Conservation (phyloP, 352 stramenopile species). For the Pythium rhizo-oryzae region DNA sequence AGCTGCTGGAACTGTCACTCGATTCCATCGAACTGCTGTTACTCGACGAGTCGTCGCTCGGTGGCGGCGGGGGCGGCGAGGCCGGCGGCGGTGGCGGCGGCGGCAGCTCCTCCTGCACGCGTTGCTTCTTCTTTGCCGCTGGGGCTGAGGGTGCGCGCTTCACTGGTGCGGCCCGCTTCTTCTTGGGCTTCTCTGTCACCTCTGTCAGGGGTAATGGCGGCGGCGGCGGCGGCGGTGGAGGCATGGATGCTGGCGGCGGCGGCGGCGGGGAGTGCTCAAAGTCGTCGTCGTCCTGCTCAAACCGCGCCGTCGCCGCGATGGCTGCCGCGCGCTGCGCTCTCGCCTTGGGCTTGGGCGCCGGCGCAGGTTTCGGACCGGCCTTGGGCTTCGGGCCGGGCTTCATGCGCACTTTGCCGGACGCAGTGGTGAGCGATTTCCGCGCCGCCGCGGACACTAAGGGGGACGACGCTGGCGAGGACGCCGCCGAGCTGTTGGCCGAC, state of each 20-base stretch:
- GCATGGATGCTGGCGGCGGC: constrained; percentile 30
- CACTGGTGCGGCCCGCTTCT: constrained; percentile 29
- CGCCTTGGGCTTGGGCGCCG: constrained; percentile 3
- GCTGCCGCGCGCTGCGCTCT: constrained; percentile 20
- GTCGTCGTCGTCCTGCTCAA: constrained; percentile 21
- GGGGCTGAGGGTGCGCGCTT: constrained; percentile 17
- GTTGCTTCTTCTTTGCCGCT: constrained; percentile 24
- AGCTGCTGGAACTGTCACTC: constrained; percentile 35
- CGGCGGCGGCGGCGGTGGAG: constrained; percentile 38
- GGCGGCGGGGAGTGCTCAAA: constrained; percentile 13
- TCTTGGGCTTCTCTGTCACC: constrained; percentile 24
- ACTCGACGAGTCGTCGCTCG: constrained; percentile 28
- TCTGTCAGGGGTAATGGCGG: constrained; percentile 12
- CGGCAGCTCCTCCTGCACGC: constrained; percentile 3
- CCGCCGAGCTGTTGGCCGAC: constrained; percentile 26
- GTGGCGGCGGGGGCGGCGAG: constrained; percentile 24
- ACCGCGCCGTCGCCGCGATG: constrained; percentile 20
- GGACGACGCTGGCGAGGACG: constrained; percentile 27
- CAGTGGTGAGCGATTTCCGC: constrained; percentile 28
- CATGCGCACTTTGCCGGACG: constrained; percentile 12
- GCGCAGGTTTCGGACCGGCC: not conserved
- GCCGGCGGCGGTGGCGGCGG: constrained; percentile 23
- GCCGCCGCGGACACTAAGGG: constrained; percentile 11
- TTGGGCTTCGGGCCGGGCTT: constrained; percentile 29
- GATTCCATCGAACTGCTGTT: constrained; percentile 26